Conservation (phyloP, 75 land plant genomes). For the Azolla pinnata region DNA sequence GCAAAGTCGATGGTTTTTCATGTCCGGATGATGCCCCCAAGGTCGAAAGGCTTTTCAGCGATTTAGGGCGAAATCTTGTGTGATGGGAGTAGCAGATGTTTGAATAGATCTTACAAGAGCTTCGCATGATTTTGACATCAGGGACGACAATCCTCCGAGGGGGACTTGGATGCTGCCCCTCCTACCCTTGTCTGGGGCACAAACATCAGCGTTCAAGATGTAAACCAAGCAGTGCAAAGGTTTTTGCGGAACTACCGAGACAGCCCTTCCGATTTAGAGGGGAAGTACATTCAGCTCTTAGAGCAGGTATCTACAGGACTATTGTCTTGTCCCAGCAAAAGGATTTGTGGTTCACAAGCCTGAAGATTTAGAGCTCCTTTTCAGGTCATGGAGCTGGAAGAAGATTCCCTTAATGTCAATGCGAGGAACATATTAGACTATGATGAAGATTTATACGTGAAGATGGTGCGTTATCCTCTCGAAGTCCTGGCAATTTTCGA, state of each 20-base stretch:
- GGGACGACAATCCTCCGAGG: conserved; percentile 33
- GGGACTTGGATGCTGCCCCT: conserved; percentile 35
- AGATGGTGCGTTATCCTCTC: conserved; percentile 82
- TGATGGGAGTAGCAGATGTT: too few species aligned
- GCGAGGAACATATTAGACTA: conserved; percentile 70
- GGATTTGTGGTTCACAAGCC: not conserved
- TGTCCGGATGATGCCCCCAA: too few species aligned
- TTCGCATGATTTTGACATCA: not conserved
- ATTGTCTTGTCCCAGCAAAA: not conserved
- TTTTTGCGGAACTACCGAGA: conserved; percentile 63
- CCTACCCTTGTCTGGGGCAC: conserved; percentile 92
- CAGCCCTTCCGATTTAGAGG: conserved; percentile 31
- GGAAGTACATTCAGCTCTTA: conserved; percentile 60
- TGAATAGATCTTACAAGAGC: too few species aligned
- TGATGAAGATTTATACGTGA: conserved; percentile 71
- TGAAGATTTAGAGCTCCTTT: conserved; percentile 3
- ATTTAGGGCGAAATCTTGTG: too few species aligned
- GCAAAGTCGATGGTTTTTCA: not conserved
- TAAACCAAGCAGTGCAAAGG: conserved; percentile 54
- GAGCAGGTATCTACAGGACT: conserved; percentile 25
- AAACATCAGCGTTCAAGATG: conserved; percentile 84
- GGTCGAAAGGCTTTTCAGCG: too few species aligned
- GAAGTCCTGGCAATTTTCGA: conserved; percentile 92
- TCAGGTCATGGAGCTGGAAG: conserved; percentile 59
- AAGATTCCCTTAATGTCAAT: conserved; percentile 67